Percentiles rank a stretch among this genome's conserved stretches.
These are phyloP conservation scores for Ambrosia hybrid DNA, from an alignment of 140 eudicot species.

Conservation along the genomic window DNA sequence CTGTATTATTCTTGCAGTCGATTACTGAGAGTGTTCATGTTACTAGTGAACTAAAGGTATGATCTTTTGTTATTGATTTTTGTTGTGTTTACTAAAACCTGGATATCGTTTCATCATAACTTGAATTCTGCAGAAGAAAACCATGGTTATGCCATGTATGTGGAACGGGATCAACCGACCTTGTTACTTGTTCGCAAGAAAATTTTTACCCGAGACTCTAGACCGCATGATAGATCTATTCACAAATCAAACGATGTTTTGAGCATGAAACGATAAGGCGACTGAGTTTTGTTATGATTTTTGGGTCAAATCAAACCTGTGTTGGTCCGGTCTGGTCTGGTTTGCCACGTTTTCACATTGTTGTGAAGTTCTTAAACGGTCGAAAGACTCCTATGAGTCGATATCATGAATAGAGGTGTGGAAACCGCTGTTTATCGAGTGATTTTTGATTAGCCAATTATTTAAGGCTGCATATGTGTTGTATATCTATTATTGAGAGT, in stretches of 20 bases:
- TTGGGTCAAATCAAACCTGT: conserved; percentile 41
- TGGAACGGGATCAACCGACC: conserved; percentile 85
- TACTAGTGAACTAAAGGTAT: conserved; percentile 69
- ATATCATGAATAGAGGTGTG: conserved; percentile 6
- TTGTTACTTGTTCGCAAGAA: conserved; percentile 83
- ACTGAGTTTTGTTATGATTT: conserved; percentile 27
- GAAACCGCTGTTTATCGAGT: conserved; percentile 14
- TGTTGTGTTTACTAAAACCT: background rate
- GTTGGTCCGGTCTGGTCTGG: background rate
- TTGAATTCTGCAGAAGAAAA: conserved; percentile 56
- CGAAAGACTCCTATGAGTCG: conserved; percentile 13
- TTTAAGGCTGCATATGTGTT: conserved; percentile 17
- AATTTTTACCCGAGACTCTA: conserved; percentile 67
- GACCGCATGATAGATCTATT: conserved; percentile 54
- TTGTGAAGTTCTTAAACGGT: conserved; percentile 27
- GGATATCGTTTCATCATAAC: background rate
- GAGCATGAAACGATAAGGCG: conserved; percentile 23
- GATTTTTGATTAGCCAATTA: conserved; percentile 30
- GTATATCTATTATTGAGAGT: conserved; percentile 22
- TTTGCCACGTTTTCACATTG: conserved; percentile 22
- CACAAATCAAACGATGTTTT: conserved; percentile 50
- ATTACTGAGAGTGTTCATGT: conserved; percentile 68
- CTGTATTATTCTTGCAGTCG: conserved; percentile 51
- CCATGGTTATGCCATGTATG: conserved; percentile 61
- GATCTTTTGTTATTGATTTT: conserved; percentile 16